phyloP scores from a whole-genome alignment of 164 flowering plant genomes.

The Berberis vulgaris region DNA sequence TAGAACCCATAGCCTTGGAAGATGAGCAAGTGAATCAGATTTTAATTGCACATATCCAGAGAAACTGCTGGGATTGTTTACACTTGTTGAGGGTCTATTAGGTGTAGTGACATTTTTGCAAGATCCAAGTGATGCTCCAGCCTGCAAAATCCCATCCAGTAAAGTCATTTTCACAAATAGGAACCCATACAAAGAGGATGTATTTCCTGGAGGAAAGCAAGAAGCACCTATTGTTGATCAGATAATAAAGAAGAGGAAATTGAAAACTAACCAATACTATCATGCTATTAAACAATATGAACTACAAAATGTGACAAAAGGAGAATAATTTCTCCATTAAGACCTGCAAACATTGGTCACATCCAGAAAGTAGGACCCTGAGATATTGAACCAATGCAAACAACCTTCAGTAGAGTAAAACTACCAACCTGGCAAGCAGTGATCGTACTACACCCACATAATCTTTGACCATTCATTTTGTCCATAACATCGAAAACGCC shows the following conservation, averaged over 20 bases:
- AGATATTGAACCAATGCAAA: too few relatives aligned
- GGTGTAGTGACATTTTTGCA: constrained; percentile 52
- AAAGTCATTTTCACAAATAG: constrained; percentile 1
- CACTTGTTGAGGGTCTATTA: constrained; percentile 20
- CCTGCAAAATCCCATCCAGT: constrained; percentile 39
- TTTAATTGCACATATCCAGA: constrained; percentile 78
- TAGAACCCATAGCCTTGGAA: constrained; percentile 15
- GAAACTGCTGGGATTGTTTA: constrained; percentile 40
- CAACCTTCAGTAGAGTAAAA: not conserved
- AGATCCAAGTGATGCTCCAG: constrained; percentile 62
- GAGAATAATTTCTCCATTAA: too few relatives aligned
- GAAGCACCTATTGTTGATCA: not conserved
- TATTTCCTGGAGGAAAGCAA: not conserved
- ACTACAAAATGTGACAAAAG: too few relatives aligned
- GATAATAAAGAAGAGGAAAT: not conserved
- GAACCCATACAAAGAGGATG: not conserved
- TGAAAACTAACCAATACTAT: too few relatives aligned
- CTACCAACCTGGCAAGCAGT: constrained; percentile 57
- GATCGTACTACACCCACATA: constrained; percentile 77
- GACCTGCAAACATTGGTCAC: too few relatives aligned
- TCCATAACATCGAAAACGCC: constrained; percentile 85
- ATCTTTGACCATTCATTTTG: constrained; percentile 73
- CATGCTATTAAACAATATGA: too few relatives aligned
- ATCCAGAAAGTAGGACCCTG: too few relatives aligned
- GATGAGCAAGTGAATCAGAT: constrained; percentile 32